Conservation (phyloP, 352 stramenopile genomes). For the Globisporangium spiculum region DNA sequence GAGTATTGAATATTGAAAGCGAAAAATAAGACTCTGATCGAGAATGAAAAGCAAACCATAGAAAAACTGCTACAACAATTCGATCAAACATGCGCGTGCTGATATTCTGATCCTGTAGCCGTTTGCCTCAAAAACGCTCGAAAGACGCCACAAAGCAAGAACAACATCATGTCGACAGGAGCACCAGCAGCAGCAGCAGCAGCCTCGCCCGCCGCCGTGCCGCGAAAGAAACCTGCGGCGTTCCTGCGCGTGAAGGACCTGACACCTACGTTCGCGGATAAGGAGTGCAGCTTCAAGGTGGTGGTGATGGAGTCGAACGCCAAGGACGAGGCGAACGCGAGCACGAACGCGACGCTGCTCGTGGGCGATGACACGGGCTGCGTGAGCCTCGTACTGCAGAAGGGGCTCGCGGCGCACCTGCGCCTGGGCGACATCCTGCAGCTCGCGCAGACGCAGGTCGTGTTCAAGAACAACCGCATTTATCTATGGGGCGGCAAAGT, state of each 20-base stretch:
- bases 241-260: conserved; percentile 77
- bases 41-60: background rate
- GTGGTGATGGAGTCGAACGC: conserved; percentile 82
- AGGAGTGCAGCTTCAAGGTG: conserved; percentile 72
- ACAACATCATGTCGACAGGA: background rate
- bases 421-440: conserved; percentile 76
- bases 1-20: background rate
- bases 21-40: background rate
- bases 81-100: background rate
- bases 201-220: conserved; percentile 13
- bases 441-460: conserved; percentile 60
- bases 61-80: no score
- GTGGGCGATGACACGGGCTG: conserved; percentile 81
- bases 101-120: background rate
- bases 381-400: conserved; percentile 77
- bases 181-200: background rate
- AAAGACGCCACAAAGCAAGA: background rate
- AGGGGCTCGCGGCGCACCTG: conserved; percentile 61
- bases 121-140: background rate
- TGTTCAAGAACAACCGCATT: conserved; percentile 74
- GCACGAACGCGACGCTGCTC: conserved; percentile 78
- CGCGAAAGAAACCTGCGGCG: conserved; percentile 45
- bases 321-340: conserved; percentile 74
- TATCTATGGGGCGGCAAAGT: conserved; percentile 82
- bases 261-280: conserved; percentile 45